A percentile compares a stretch with the other conserved stretches of the same genome.
These are phyloP conservation scores for Nakaseomyces kungkrabaensis DNA, from an alignment of 1,139 yeast species.

Conservation along the genomic window DNA sequence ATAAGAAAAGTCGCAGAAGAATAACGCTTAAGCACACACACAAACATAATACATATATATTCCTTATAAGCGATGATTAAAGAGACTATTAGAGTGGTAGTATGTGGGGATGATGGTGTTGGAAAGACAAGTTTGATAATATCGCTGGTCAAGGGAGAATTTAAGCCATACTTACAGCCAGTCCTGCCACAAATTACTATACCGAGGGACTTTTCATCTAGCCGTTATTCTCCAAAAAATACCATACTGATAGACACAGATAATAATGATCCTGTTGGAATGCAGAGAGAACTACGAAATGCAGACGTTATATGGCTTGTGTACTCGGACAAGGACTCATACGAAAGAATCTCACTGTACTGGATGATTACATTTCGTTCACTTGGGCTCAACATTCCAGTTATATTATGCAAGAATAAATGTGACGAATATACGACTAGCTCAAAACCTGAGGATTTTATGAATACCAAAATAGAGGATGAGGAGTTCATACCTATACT, in stretches of 20 bases:
- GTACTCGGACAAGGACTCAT: slow-evolving; percentile 87
- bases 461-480: slow-evolving; percentile 28
- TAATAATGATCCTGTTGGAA: slow-evolving; percentile 47
- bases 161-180: slow-evolving; percentile 63
- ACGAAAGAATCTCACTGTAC: slow-evolving; percentile 78
- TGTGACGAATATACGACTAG: slow-evolving; percentile 39
- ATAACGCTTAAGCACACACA: no score
- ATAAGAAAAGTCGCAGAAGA: no score
- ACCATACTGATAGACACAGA: slow-evolving; percentile 75
- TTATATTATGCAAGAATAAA: slow-evolving; percentile 84
- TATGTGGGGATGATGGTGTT: slow-evolving; percentile 93
- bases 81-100: slow-evolving; percentile 61
- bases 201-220: slow-evolving; percentile 52
- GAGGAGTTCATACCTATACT: slow-evolving; percentile 82
- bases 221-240: slow-evolving; percentile 51
- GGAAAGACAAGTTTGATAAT: slow-evolving; percentile 74
- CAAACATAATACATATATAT: no score
- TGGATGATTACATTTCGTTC: slow-evolving; percentile 94
- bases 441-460: slow-evolving; percentile 17
- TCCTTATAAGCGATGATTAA: slow-evolving; percentile 30
- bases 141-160: slow-evolving; percentile 69
- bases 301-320: slow-evolving; percentile 93
- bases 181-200: slow-evolving; percentile 78
- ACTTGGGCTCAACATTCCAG: slow-evolving; percentile 84
- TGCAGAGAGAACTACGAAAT: slow-evolving; percentile 66